Evolutionary conservation across 2,329 filamentous ascomycete genomes (phyloP).

Genomic region (Anthostomella pinea): DNA sequence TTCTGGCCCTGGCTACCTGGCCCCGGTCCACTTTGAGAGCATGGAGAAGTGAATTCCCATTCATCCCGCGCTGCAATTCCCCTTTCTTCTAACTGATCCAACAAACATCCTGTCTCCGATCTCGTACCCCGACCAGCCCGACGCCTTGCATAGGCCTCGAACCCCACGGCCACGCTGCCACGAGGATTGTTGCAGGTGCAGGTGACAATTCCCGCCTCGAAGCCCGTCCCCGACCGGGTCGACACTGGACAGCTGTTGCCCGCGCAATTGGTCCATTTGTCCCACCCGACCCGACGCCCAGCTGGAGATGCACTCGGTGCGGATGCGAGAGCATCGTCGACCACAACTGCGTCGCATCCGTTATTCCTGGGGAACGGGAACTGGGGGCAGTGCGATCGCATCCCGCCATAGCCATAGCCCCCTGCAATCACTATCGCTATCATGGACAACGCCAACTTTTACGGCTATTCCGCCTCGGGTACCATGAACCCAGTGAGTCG

Average conservation of each 20-base stretch:
- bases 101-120: not conserved
- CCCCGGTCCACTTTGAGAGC: constrained; percentile 13
- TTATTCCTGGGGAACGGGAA: not conserved
- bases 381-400: constrained; percentile 5
- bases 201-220: no score
- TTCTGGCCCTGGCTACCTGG: not conserved
- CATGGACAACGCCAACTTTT: constrained; percentile 35
- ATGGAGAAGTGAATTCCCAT: constrained; percentile 23
- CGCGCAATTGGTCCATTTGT: no score
- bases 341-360: not conserved
- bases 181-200: no score
- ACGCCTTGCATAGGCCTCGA: no score
- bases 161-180: no score
- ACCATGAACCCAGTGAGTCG: constrained; percentile 28
- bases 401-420: constrained; percentile 12
- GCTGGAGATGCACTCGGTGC: constrained; percentile 1
- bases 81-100: constrained; percentile 6
- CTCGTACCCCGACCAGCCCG: not conserved
- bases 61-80: constrained; percentile 11
- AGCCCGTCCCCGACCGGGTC: no score
- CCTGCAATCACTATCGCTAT: constrained; percentile 16
- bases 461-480: constrained; percentile 33
- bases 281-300: no score
- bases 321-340: not conserved
- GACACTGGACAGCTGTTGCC: no score